These are phyloP conservation scores for Pseudogymnoascus sp. DNA, from an alignment of 2,329 filamentous ascomycete species.

Conservation along the genomic window DNA sequence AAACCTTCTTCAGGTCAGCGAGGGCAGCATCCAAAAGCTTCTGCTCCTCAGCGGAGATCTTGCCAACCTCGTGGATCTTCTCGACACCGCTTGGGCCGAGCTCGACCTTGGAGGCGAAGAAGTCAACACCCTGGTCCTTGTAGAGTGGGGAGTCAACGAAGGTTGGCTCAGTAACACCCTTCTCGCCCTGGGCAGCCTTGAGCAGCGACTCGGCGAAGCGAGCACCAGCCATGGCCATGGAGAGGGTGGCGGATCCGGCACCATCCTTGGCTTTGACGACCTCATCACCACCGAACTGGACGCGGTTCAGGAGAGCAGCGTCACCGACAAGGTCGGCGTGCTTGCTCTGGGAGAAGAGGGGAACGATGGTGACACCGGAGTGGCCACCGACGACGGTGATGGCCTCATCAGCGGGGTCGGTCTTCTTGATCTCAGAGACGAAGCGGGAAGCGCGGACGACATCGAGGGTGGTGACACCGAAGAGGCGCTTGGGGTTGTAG, in stretches of 20 bases:
- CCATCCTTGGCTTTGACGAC: conserved; percentile 99
- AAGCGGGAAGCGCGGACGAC: conserved; percentile 97
- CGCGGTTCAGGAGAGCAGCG: conserved; percentile 70
- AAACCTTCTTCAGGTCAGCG: conserved; percentile 65
- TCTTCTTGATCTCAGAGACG: conserved; percentile 87
- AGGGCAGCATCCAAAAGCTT: conserved; percentile 81
- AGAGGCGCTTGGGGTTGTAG: conserved; percentile 98
- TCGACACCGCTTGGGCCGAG: conserved; percentile 93
- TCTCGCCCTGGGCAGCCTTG: conserved; percentile 86
- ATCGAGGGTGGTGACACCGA: conserved; percentile 98
- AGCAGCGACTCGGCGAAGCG: conserved; percentile 82
- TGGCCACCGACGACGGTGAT: conserved; percentile 96
- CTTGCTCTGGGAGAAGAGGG: conserved; percentile 89
- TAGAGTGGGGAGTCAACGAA: conserved; percentile 96
- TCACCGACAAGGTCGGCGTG: conserved; percentile 77
- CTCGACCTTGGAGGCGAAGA: conserved; percentile 94
- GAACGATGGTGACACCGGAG: conserved; percentile 97
- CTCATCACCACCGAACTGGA: conserved; percentile 98
- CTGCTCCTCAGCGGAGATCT: conserved; percentile 79
- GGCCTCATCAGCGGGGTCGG: conserved; percentile 86
- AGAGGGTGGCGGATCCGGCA: conserved; percentile 92
- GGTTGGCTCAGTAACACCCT: conserved; percentile 90
- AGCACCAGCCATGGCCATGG: conserved; percentile 94
- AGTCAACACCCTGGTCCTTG: conserved; percentile 97
- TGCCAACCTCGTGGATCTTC: conserved; percentile 84